Base-by-base conservation (phyloP, 2,329 filamentous ascomycete species). In the Cryphonectria naterciae region DNA sequence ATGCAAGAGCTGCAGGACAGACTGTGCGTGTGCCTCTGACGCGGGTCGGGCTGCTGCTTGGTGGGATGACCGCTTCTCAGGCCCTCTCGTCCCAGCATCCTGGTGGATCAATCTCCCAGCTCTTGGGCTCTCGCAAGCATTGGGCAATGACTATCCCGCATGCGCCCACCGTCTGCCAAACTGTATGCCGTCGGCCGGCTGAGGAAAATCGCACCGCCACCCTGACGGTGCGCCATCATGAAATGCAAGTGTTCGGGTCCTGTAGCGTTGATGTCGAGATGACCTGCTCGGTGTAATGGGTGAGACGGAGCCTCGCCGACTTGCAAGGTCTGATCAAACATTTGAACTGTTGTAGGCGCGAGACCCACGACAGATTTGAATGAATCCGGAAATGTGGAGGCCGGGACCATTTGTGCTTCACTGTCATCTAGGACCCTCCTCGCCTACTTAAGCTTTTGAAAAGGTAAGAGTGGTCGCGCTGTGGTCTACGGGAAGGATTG, bases 1-100 rank as follows among this genome's bases (percentile, higher is more conserved):
- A 65, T 70, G 65, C 69, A 68, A 19, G 60, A 70, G 61, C 63
- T 58, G 69, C 69, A 70, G 69, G 46, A 63, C 60, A 37, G 67
- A 54, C 65, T 61, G 52, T 54, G 32, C 61, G 60, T 68, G 69
- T 68, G 69, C 69, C 46, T 39, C 35, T 54, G 37, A 49, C 60
- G 69, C 65, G 61, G 56, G 68, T 64, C 69, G 58, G 69, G 35
- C 60, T 52, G 43, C 25, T 58, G 54, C 13, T 58, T 58, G 54
- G 54, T 32, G 54, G 15, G 25, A 58, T 58, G 54, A 19, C 54
- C 54, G 54, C 25, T 58, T 32, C 54, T 15, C 54, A 35, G 13
- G 28, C 25, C 46, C 22, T 49, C 54, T 35, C 54, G 54, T 28
- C 54, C 28, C 28, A 58, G 54, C 54, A 58, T 58, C 54, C 54